Evolutionary conservation across 768 basidiomycete species (phyloP).

Genomic region (Lyophyllum atratum): DNA sequence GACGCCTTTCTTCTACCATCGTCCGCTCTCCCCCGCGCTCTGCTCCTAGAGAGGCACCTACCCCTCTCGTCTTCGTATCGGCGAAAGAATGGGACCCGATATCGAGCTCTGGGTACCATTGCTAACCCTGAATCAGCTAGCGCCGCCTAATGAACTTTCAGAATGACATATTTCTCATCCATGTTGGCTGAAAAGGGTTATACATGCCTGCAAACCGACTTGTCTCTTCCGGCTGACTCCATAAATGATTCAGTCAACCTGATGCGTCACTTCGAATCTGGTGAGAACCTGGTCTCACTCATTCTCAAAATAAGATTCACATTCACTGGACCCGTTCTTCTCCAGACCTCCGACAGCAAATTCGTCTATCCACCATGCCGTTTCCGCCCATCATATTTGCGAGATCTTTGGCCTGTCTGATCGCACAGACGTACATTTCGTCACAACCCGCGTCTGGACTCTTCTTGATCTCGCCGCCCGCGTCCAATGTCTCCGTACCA

Average conservation of each 20-base stretch:
- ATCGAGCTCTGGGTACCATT: constrained; percentile 37
- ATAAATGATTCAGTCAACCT: constrained; percentile 28
- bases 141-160: constrained; percentile 14
- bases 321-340: not conserved
- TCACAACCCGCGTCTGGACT: constrained; percentile 65
- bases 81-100: constrained; percentile 43
- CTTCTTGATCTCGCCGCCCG: constrained; percentile 60
- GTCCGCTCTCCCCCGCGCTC: constrained; percentile 37
- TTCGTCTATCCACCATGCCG: constrained; percentile 44
- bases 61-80: constrained; percentile 56
- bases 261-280: constrained; percentile 41
- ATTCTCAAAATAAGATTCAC: not conserved
- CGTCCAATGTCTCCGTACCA: constrained; percentile 37
- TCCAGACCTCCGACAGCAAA: constrained; percentile 43
- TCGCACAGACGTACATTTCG: constrained; percentile 70
- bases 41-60: constrained; percentile 50
- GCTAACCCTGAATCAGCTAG: not conserved
- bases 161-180: constrained; percentile 36
- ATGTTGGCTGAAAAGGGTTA: constrained; percentile 51
- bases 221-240: constrained; percentile 27
- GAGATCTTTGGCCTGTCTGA: constrained; percentile 47
- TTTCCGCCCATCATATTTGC: constrained; percentile 64
- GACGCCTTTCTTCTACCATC: constrained; percentile 32
- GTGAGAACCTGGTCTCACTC: constrained; percentile 27
- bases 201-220: constrained; percentile 46